Conservation (phyloP, 2,329 filamentous ascomycete species). For the Aspergillus amoenus region DNA sequence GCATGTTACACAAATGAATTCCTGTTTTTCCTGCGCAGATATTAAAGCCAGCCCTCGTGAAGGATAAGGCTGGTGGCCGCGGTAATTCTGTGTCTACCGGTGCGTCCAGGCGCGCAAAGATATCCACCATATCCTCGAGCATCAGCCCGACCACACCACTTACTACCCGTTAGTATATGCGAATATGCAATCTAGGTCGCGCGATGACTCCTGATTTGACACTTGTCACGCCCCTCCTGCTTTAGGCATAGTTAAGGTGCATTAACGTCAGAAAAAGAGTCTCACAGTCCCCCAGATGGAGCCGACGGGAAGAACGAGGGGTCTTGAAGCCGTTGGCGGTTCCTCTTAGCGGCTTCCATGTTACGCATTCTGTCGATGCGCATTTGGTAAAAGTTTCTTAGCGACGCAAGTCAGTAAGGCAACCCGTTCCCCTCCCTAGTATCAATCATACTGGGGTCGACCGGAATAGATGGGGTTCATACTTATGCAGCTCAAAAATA, state of each 20-base stretch:
- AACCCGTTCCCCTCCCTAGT: background rate
- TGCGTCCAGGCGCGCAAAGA: background rate
- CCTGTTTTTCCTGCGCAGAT: background rate
- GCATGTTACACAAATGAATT: conserved; percentile 9
- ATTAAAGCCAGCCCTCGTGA: background rate
- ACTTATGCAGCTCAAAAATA: conserved; percentile 83
- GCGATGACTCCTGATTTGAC: background rate
- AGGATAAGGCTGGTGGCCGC: background rate
- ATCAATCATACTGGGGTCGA: background rate
- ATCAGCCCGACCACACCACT: background rate
- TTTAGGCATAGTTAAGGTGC: background rate
- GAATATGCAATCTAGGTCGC: background rate
- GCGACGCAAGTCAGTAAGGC: conserved; percentile 1
- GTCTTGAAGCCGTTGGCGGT: conserved; percentile 75
- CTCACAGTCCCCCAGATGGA: conserved; percentile 58
- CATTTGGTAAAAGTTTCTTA: conserved; percentile 81
- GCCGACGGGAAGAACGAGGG: conserved; percentile 82
- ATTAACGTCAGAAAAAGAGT: background rate
- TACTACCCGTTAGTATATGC: too few species aligned
- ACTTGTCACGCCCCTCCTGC: background rate
- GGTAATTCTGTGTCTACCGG: background rate
- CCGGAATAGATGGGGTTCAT: conserved; percentile 16
- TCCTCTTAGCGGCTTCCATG: conserved; percentile 75
- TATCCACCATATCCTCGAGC: background rate
- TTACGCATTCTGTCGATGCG: conserved; percentile 76